Evolutionary conservation across 345 rosid species (phyloP), one percentile per base, ranked within the genome.

Genomic region (Euphorbia pulcherrima): DNA sequence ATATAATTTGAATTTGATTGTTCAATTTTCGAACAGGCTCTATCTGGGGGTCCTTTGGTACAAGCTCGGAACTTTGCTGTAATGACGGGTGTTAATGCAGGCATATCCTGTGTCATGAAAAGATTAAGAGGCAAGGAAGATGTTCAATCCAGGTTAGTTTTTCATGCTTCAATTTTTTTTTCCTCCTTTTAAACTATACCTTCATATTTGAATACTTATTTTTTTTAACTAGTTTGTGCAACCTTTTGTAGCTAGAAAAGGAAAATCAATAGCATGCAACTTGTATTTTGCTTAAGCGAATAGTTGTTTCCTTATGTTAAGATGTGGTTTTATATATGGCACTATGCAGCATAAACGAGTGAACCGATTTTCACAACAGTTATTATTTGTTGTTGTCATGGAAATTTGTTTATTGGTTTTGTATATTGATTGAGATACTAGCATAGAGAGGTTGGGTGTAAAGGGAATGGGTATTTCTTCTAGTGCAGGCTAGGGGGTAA

Each of bases 11-110:
- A 23, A 1, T 6, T 30, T 28, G 27, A 62, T 68, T 50, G 29
- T 46, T 52, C 44, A 13, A 21, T 55, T 68, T 48, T 39, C 9
- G 52, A 18, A 56, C 86, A 92, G 98, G 96, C 93, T 60, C 76
- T 92, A 41, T 77, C 89, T 30, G 98, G 97, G 61, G 97, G 98
- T 33, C 98, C 97, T 2, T 80, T 87, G 78, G 74, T 85, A 24
- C 98, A 93, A 88, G 98, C 98, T 77, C 93, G 98, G 51, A 93
- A 93, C 67, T 90, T 93, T 65, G 98, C 98, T 8, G 89, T 90
- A 7, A 87, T 93, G 79, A 88, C 98, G 0, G 92, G 98, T 74
- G 94, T 87, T 21, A 93, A 90, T 84, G 92, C 98, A 2, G 98
- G 98, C 44, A 85, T 93, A 23, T 78, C 97, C 40, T 84, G 85